These are phyloP conservation scores for Trametes versicolor DNA, from an alignment of 1,284 basidiomycete species.

Conservation along the genomic window DNA sequence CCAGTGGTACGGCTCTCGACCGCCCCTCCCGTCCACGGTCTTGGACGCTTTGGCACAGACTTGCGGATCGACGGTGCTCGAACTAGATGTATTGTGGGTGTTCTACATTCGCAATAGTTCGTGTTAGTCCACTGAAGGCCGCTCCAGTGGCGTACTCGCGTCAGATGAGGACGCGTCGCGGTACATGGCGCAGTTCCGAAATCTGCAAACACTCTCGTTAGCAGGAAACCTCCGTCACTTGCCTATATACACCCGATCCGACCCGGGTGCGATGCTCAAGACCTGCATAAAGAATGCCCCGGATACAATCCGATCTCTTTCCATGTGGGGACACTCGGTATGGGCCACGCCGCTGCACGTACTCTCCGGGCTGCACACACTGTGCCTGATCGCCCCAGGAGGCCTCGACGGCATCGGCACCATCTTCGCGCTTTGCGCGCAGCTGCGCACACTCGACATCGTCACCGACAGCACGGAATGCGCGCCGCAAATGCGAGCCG, in stretches of 20 bases:
- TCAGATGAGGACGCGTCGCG: not conserved
- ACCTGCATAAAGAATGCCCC: slow-evolving; percentile 1
- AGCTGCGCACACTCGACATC: slow-evolving; percentile 18
- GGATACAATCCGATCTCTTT: not conserved
- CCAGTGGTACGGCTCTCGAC: not conserved
- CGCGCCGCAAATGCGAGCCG: not conserved
- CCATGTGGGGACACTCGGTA: not conserved
- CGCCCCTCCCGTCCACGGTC: not conserved
- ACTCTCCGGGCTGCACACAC: slow-evolving; percentile 14
- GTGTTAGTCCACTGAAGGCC: not conserved
- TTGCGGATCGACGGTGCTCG: not conserved
- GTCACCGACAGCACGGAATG: not conserved
- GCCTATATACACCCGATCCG: too few relatives aligned
- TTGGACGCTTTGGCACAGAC: not conserved
- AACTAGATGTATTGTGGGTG: not conserved
- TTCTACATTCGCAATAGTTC: too few relatives aligned
- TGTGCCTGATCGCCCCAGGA: slow-evolving; percentile 2
- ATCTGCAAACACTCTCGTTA: not conserved
- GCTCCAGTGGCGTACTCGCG: not conserved
- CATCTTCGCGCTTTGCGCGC: slow-evolving; percentile 17
- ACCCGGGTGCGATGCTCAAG: not conserved
- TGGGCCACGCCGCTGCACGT: slow-evolving; percentile 8
- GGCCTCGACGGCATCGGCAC: slow-evolving; percentile 3
- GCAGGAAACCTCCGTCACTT: not conserved
- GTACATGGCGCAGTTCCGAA: not conserved